Conservation (phyloP, 108 stramenopile genomes). For the Mediolabrus comicus region DNA sequence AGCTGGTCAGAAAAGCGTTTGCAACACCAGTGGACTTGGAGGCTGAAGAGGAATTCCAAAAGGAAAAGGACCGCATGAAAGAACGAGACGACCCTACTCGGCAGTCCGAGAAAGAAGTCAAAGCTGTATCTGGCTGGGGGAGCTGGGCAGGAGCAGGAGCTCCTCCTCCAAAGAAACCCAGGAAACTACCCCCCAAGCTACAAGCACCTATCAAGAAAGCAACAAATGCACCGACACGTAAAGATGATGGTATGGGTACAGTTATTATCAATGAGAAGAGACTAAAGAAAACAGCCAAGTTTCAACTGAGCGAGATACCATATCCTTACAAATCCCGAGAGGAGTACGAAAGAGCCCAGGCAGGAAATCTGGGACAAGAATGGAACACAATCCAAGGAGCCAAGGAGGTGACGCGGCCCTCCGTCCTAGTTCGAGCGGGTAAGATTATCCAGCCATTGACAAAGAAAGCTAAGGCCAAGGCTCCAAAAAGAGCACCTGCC, state of each 20-base stretch:
- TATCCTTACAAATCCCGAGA: constrained; percentile 93
- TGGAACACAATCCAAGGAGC: constrained; percentile 91
- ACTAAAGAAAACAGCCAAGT: constrained; percentile 84
- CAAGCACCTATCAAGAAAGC: constrained; percentile 56
- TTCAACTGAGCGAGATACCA: constrained; percentile 87
- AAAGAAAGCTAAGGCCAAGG: constrained; percentile 67
- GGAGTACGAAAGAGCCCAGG: constrained; percentile 94
- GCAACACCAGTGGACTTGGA: constrained; percentile 78
- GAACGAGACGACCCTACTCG: constrained; percentile 78
- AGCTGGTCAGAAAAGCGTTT: constrained; percentile 92
- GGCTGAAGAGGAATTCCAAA: constrained; percentile 87
- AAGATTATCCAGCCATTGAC: constrained; percentile 92
- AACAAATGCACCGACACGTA: constrained; percentile 49
- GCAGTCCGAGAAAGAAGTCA: constrained; percentile 52
- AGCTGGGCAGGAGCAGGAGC: constrained; percentile 88
- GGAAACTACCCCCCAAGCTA: constrained; percentile 60
- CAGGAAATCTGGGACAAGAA: constrained; percentile 91
- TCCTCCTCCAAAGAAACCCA: constrained; percentile 64
- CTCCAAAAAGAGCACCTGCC: constrained; percentile 54
- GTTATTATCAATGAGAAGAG: constrained; percentile 96
- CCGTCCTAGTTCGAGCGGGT: constrained; percentile 87
- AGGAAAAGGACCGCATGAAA: constrained; percentile 81
- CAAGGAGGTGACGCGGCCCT: constrained; percentile 88
- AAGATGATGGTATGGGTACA: constrained; percentile 79
- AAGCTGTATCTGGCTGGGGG: constrained; percentile 81